Evolutionary conservation across 2,329 filamentous ascomycete genomes (phyloP), one percentile per base, ranked within the genome.

Genomic region (Dothistroma septosporum): DNA sequence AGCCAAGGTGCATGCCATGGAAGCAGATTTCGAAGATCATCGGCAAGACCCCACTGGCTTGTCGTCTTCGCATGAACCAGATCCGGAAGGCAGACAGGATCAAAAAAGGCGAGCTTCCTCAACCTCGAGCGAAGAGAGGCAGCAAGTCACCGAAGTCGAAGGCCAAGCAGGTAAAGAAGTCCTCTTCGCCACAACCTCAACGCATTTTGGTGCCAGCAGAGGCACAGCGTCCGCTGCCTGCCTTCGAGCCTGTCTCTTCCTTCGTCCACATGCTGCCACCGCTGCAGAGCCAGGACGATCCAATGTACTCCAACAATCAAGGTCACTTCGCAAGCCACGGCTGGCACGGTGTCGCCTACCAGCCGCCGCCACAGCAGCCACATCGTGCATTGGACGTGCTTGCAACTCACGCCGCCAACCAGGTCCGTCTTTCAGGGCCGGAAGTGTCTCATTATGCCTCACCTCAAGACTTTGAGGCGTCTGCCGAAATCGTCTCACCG

Each of bases 1-100:
- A 21, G 14, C 41, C 41, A 14, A 44, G 24, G 22, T 12, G 28
- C 11, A 53, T 53, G 50, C 50, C 50, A 14, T 53, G 50, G 50
- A 53, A 32, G 24, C 24, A 53, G 12, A 35, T 53, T n/a, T 12
- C 50, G 28, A 53, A 32, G 31, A 21, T 53, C 24, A 21, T 53
- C 31, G 50, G 31, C 24, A 53, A 53, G 50, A 53, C 50, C 9
- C 50, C 50, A 21, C 31, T 53, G 14, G 50, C 50, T 33, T 53
- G 50, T 19, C 50, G 50, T 19, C 50, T 53, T 16, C 50, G 50
- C 24, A 32, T 53, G 24, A 28, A 53, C n/a, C 24, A 53, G 22
- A 35, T 53, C 50, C 35, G 19, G 50, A 53, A 53, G 50, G 28
- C 10, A n/a, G 16, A 28, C 19, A 50, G 24, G 47, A 10, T 7